Evolutionary conservation across 139 green algal species (phyloP), one percentile per base, ranked within the genome.

Genomic region (Picochlorum sp.): DNA sequence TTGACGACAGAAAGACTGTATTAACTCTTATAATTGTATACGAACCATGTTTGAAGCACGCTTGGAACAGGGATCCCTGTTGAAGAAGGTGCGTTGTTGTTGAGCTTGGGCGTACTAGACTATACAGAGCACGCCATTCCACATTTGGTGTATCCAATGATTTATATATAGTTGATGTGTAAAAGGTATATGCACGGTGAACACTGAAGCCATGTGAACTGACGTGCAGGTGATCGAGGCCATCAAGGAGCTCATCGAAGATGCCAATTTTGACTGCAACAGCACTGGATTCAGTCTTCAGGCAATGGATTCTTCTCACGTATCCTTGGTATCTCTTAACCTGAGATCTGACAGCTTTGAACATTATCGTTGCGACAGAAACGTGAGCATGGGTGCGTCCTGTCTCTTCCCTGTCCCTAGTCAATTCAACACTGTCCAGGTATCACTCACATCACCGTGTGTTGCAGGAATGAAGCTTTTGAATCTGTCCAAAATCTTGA

Each of bases 401-500:
- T n/a, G 11, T 65, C 57, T n/a, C 16, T 7, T 9, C 24, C 24
- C 18, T 71, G 61, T 62, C n/a, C 2, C 62, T 54, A 9, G 8
- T 47, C 11, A 44, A n/a, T 20, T 47, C 11, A 44, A n/a, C 16
- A 62, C 52, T 41, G 13, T 70, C 4, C 30, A 66, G 18, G 63
- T 54, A 54, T 26, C 16, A 13, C n/a, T 21, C 6, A 67, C 18
- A 14, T 70, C 37, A 15, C 4, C 0, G 14, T 28, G 1, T 60
- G 9, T 54, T 20, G n/a, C 47, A 54, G 47, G 92, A 57, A 95
- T 98, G 74, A 93, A 95, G 73, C 70, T 98, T 20, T 66, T 49
- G 30, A 98, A 97, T 77, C 80, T 98, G 76, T 80, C 81, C 18
- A 98, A 98, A 83, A 96, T 98, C 71, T 80, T 98, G 24, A 98